Conservation (phyloP, 805 yeast genomes). For the Hanseniaspora lachancei region DNA sequence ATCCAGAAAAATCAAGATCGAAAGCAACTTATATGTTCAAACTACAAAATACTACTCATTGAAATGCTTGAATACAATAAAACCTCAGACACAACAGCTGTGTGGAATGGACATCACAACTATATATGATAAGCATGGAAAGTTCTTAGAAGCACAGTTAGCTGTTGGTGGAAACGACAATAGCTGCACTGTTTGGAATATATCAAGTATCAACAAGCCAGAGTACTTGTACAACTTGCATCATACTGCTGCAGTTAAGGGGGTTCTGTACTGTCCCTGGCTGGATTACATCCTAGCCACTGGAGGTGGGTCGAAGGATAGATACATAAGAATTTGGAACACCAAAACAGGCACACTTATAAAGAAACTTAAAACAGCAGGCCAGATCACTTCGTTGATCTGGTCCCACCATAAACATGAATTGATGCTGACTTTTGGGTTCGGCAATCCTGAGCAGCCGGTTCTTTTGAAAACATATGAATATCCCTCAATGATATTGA, state of each 20-base stretch:
- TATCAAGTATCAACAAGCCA: conserved; percentile 33
- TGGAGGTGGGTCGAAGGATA: conserved; percentile 80
- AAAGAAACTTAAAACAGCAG: conserved; percentile 40
- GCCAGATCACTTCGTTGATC: conserved; percentile 65
- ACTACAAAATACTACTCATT: not conserved
- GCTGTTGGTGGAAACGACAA: conserved; percentile 84
- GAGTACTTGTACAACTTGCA: conserved; percentile 36
- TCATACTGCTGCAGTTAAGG: conserved; percentile 82
- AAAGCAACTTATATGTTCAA: not conserved
- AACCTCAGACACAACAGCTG: conserved; percentile 44
- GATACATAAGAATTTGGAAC: conserved; percentile 80
- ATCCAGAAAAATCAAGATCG: not conserved
- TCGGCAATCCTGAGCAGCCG: conserved; percentile 42
- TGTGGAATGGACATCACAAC: conserved; percentile 33
- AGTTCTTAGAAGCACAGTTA: conserved; percentile 28
- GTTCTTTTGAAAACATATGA: conserved; percentile 46
- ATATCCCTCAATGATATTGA: conserved; percentile 48
- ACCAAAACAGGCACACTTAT: conserved; percentile 62
- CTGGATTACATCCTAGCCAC: conserved; percentile 65
- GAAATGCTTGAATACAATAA: conserved; percentile 19
- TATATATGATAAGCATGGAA: conserved; percentile 24
- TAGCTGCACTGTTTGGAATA: conserved; percentile 64
- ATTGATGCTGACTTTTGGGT: conserved; percentile 71
- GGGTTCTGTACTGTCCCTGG: conserved; percentile 88
- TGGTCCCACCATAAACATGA: conserved; percentile 62